These are phyloP conservation scores for Solanum boliviense DNA, from an alignment of 257 asterid species.

Conservation along the genomic window DNA sequence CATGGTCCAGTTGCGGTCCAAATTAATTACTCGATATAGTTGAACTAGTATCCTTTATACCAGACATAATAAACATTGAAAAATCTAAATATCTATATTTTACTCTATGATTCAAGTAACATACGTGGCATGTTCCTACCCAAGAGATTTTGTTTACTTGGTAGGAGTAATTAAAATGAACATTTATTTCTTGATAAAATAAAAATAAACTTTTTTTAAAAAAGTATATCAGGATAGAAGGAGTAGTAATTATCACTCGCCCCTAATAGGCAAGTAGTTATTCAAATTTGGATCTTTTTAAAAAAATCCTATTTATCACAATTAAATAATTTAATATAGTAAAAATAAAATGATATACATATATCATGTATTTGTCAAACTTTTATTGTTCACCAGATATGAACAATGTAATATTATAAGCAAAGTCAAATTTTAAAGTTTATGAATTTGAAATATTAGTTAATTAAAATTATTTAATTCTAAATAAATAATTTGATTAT, in stretches of 20 bases:
- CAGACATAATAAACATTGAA: background rate
- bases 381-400: background rate
- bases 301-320: too few species aligned
- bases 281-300: background rate
- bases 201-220: too few species aligned
- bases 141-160: background rate
- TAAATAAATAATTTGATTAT: background rate
- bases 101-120: background rate
- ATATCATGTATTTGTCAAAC: background rate
- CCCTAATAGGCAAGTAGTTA: background rate
- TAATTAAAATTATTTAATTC: background rate
- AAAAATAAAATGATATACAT: background rate
- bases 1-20: background rate
- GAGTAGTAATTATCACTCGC: background rate
- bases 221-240: background rate
- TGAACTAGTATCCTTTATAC: background rate
- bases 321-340: too few species aligned
- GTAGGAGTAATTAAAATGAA: background rate
- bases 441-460: too few species aligned
- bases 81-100: background rate
- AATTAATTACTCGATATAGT: background rate
- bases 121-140: background rate
- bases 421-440: too few species aligned
- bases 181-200: too few species aligned
- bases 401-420: background rate